phyloP scores from a whole-genome alignment of 2,329 filamentous ascomycete genomes.

The Coleophoma crateriformis region DNA sequence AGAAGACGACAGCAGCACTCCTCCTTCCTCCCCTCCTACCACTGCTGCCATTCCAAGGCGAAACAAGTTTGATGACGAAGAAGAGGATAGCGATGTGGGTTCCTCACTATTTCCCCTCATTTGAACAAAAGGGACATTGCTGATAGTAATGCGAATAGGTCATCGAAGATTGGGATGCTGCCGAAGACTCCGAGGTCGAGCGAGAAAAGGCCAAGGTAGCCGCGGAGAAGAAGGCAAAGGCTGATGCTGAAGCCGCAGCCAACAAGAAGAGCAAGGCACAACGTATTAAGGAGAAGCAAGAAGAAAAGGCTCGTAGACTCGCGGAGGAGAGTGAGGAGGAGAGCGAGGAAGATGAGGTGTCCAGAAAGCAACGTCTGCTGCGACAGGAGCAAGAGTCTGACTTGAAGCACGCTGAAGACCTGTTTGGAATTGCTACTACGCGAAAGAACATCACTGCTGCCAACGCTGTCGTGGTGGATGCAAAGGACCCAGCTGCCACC shows the following conservation, averaged over 20 bases:
- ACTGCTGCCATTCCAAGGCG: slow-evolving; percentile 17
- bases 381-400: slow-evolving; percentile 83
- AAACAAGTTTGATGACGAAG: slow-evolving; percentile 87
- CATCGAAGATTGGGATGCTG: slow-evolving; percentile 93
- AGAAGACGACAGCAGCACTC: slow-evolving; percentile 44
- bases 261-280: slow-evolving; percentile 86
- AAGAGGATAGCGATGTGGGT: slow-evolving; percentile 73
- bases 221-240: slow-evolving; percentile 80
- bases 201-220: slow-evolving; percentile 90
- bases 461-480: slow-evolving; percentile 62
- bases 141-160: slow-evolving; percentile 47
- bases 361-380: slow-evolving; percentile 68
- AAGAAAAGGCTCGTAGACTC: slow-evolving; percentile 47
- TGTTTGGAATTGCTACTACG: slow-evolving; percentile 68
- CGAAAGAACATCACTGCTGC: slow-evolving; percentile 64
- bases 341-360: slow-evolving; percentile 66
- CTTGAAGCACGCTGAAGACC: slow-evolving; percentile 81
- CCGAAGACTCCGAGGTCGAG: slow-evolving; percentile 94
- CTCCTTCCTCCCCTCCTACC: slow-evolving; percentile 27
- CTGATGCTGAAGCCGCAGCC: slow-evolving; percentile 79
- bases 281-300: slow-evolving; percentile 75
- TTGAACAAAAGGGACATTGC: not conserved
- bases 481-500: slow-evolving; percentile 68
- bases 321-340: slow-evolving; percentile 53
- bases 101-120: slow-evolving; percentile 1